phyloP scores from a whole-genome alignment of 176 grass and related monocot genomes.

The Rhynchospora tenuis region DNA sequence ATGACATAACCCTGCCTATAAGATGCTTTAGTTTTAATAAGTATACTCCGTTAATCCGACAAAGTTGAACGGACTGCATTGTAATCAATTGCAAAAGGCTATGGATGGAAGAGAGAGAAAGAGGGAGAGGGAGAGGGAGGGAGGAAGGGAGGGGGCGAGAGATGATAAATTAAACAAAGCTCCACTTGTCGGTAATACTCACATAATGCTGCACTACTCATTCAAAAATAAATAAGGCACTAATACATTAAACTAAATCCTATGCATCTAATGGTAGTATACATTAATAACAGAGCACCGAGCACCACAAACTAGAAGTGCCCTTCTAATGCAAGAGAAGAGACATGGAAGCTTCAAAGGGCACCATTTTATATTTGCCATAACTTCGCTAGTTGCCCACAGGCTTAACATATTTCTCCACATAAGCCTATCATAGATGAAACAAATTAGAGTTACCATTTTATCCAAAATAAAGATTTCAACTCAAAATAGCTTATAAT shows the following conservation, averaged over 20 bases:
- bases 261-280: neutral
- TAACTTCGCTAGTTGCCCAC: neutral
- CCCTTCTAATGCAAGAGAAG: neutral
- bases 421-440: conserved; percentile 56
- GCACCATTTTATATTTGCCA: neutral
- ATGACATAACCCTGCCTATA: too few relatives aligned
- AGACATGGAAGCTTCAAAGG: neutral
- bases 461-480: neutral
- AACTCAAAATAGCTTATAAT: conserved; percentile 1
- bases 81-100: neutral
- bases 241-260: neutral
- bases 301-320: neutral
- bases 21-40: neutral
- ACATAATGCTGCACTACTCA: neutral
- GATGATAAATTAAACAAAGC: neutral
- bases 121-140: too few relatives aligned
- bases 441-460: neutral
- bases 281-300: neutral
- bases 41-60: neutral
- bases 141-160: neutral
- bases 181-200: neutral
- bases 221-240: neutral
- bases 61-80: neutral
- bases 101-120: neutral
- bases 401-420: conserved; percentile 76